Evolutionary conservation across 148 eudicot genomes (phyloP).

Genomic region (Chenopodium berlandieri): DNA sequence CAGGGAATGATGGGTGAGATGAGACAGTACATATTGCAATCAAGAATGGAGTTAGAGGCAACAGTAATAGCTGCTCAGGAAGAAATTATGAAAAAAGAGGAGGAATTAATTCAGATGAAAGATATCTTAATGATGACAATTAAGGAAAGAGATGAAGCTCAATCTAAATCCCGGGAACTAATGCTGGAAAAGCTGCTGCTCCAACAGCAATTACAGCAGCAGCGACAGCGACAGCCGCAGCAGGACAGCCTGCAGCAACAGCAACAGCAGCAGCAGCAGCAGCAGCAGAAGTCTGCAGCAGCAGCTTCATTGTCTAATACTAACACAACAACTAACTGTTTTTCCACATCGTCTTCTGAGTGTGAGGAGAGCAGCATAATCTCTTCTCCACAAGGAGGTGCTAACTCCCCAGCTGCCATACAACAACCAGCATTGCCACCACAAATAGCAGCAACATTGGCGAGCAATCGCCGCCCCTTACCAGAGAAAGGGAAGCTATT

Average conservation of each 20-base stretch:
- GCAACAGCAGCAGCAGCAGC: conserved; percentile 10
- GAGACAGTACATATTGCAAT: conserved; percentile 56
- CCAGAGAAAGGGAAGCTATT: conserved; percentile 81
- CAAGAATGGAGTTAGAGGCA: conserved; percentile 72
- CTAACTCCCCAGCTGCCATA: conserved; percentile 7
- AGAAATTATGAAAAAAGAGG: conserved; percentile 74
- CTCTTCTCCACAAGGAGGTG: conserved; percentile 12
- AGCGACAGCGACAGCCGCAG: conserved; percentile 14
- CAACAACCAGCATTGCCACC: conserved; percentile 32
- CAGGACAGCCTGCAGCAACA: conserved; percentile 11
- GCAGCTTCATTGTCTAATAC: conserved; percentile 22
- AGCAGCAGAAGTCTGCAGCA: conserved; percentile 13
- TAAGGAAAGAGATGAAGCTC: conserved; percentile 74
- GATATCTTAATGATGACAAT: conserved; percentile 45
- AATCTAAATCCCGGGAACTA: conserved; percentile 49
- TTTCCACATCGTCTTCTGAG: conserved; percentile 26
- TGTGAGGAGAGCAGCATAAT: conserved; percentile 30
- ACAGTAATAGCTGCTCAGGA: conserved; percentile 62
- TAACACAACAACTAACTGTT: conserved; percentile 19
- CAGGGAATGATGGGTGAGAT: conserved; percentile 62
- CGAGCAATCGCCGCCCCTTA: conserved; percentile 37
- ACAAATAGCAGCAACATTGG: conserved; percentile 36
- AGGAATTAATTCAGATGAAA: conserved; percentile 58
- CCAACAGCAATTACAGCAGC: conserved; percentile 41
- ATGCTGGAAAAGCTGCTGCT: conserved; percentile 43